These are phyloP conservation scores for Chenopodium quinoa DNA, from an alignment of 148 eudicot genomes.

Conservation along the genomic window DNA sequence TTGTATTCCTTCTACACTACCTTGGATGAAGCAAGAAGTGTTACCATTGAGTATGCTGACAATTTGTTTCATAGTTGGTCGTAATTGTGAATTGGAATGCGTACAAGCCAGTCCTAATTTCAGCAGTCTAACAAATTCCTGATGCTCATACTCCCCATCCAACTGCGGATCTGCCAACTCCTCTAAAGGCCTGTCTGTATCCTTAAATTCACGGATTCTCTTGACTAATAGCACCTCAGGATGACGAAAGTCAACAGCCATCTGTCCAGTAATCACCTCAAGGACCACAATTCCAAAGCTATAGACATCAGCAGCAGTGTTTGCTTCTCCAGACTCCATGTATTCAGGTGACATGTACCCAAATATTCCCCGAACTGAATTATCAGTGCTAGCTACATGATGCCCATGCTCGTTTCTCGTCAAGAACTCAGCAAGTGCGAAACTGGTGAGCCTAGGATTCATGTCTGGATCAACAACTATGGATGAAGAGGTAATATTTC, in stretches of 20 bases:
- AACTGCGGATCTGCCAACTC: conserved; percentile 64
- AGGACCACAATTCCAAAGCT: conserved; percentile 90
- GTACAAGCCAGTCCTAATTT: conserved; percentile 87
- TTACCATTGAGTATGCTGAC: conserved; percentile 75
- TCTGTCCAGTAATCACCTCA: conserved; percentile 74
- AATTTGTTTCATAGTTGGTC: conserved; percentile 83
- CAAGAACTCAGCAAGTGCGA: conserved; percentile 86
- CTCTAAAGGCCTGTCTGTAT: conserved; percentile 39
- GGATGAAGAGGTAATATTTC: conserved; percentile 78
- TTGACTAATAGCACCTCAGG: conserved; percentile 66
- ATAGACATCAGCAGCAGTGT: conserved; percentile 77
- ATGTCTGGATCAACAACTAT: conserved; percentile 63
- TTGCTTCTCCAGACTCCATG: conserved; percentile 81
- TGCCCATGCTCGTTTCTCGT: conserved; percentile 72
- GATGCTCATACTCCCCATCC: conserved; percentile 46
- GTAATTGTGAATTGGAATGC: conserved; percentile 48
- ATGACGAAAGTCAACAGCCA: conserved; percentile 77
- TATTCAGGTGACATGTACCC: conserved; percentile 96
- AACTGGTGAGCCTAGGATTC: conserved; percentile 84
- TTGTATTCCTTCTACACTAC: conserved; percentile 47
- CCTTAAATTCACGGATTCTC: conserved; percentile 55
- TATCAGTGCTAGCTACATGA: conserved; percentile 45
- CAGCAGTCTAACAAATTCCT: conserved; percentile 55
- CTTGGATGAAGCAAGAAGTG: conserved; percentile 45
- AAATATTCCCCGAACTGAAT: conserved; percentile 72